Conservation (phyloP, 2,329 filamentous ascomycete genomes). For the Hypoxylon sp. region DNA sequence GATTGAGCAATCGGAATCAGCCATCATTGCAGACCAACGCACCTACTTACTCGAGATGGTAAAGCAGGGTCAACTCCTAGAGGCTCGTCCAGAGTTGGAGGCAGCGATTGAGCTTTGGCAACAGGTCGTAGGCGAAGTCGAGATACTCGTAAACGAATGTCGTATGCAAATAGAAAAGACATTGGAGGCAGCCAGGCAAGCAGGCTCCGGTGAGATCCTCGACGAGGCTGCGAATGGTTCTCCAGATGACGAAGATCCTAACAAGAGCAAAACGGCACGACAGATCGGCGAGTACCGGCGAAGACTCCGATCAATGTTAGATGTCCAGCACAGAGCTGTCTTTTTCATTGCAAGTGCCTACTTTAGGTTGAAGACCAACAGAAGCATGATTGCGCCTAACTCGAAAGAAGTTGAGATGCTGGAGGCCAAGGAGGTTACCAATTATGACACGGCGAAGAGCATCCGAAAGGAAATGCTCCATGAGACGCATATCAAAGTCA, state of each 20-base stretch:
- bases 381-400: conserved; percentile 73
- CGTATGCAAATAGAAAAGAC: conserved; percentile 72
- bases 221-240: conserved; percentile 45
- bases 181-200: conserved; percentile 57
- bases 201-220: conserved; percentile 32
- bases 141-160: conserved; percentile 72
- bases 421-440: conserved; percentile 78
- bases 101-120: conserved; percentile 81
- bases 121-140: conserved; percentile 65
- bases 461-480: conserved; percentile 85
- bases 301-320: conserved; percentile 79
- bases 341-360: conserved; percentile 90
- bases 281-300: conserved; percentile 73
- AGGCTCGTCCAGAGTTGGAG: conserved; percentile 77
- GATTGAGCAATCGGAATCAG: conserved; percentile 85
- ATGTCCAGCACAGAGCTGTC: conserved; percentile 83
- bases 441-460: conserved; percentile 83
- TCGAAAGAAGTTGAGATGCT: conserved; percentile 76
- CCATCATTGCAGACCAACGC: conserved; percentile 78
- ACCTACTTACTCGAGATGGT: conserved; percentile 74
- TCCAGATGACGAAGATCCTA: conserved; percentile 51
- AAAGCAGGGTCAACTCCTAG: conserved; percentile 81
- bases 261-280: conserved; percentile 53
- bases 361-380: conserved; percentile 84
- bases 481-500: conserved; percentile 68